Base-by-base conservation (phyloP, 139 green algal genomes). In the Coelastrella sp. region DNA sequence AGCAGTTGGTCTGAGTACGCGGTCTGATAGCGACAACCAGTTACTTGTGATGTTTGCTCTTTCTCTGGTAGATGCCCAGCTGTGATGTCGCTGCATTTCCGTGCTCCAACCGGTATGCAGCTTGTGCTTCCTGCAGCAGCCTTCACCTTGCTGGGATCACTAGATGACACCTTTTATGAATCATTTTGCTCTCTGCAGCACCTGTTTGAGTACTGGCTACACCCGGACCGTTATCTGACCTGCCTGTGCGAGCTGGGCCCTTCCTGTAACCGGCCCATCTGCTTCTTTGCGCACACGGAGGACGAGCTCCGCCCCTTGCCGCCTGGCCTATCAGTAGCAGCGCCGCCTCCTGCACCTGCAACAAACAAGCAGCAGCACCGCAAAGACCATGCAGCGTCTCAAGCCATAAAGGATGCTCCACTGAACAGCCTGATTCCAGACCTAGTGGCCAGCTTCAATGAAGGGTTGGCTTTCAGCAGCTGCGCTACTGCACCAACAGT, bases 261-360 rank as follows among this genome's bases (percentile, higher is more conserved):
- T 49, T 89, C 90, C 66, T 96, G 94, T 92, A 95, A 94, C 90
- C 90, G 94, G 8, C 84, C 92, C 56, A 94, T 94, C 68, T 96
- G 94, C 91, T 96, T 96, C 90, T 96, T 96, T 65, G 94, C 94
- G 0, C 94, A 96, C 27, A 82, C 75, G 4, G 63, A 35, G 35
- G 35, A 65, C 20, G 83, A 88, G 83, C 83, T 88, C 35, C 65
- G 83, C 11, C 83, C 83, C 4, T 56, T 88, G 66, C 83, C 66
- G 12, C 35, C 65, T 12, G 83, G 66, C 66, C 83, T 80, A 11
- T 63, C 63, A 20, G 81, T 66, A 74, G 49, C 59, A 75, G 10
- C 81, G 25, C 81, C 20, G 81, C 12, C 81, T 70, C 49, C 79
- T 58, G 81, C 81, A 86, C 7, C 57, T 60, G 73, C 73, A 58